phyloP scores from a whole-genome alignment of 129 eudicot genomes.

The Saussurea involucrata region DNA sequence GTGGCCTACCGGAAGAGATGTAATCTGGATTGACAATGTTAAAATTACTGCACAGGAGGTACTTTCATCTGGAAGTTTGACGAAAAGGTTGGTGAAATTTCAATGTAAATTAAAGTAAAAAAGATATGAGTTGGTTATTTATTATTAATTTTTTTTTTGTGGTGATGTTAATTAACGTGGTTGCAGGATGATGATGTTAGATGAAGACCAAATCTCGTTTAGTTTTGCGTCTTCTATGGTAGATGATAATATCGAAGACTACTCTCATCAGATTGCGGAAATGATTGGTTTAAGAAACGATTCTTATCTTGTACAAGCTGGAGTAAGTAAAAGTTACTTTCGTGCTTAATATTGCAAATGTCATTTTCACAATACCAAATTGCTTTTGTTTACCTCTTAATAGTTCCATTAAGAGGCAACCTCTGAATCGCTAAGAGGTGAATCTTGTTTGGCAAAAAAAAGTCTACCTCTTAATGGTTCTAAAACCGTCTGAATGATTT shows the following conservation, averaged over 20 bases:
- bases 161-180: neutral
- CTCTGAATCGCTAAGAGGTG: no score
- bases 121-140: neutral
- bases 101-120: neutral
- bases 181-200: constrained; percentile 97
- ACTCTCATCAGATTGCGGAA: constrained; percentile 96
- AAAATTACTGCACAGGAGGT: constrained; percentile 93
- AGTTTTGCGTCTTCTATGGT: constrained; percentile 76
- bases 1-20: constrained; percentile 98
- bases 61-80: constrained; percentile 92
- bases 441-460: no score
- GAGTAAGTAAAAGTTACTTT: constrained; percentile 55
- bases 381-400: no score
- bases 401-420: no score
- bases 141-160: neutral
- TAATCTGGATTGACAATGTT: constrained; percentile 96
- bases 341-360: neutral
- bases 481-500: no score
- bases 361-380: neutral
- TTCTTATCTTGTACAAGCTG: constrained; percentile 84
- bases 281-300: constrained; percentile 93
- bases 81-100: constrained; percentile 58
- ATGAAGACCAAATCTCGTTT: constrained; percentile 92
- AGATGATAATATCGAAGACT: constrained; percentile 86
- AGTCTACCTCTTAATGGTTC: no score